Evolutionary conservation across 2,329 filamentous ascomycete species (phyloP), one percentile per base, ranked within the genome.

Genomic region (Calonectria leucothoes): DNA sequence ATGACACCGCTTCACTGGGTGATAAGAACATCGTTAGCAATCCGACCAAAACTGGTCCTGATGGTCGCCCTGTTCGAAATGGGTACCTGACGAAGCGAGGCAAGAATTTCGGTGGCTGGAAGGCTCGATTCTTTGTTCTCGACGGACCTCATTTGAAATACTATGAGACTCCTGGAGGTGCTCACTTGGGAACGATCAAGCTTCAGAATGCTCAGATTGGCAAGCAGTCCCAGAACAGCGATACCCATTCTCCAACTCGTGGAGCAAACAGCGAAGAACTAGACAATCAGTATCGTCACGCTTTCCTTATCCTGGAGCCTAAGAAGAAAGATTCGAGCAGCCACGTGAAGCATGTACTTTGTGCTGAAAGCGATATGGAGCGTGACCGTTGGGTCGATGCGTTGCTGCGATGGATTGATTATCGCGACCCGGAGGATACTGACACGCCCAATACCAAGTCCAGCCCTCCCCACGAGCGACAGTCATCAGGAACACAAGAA

Each of bases 41-140:
- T 35, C 74, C 85, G 83, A 51, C 83, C 82, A 68, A 82, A 81
- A 86, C 87, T 4, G 91, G 92, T 0, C 88, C 91, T 7, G 91
- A 93, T 78, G 91, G 92, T 4, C 91, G 92, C 63, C 92, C 93
- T 11, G 89, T 93, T 72, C 95, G 95, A 81, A 96, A 93, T 81
- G 97, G 97, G 11, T 99, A 98, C 83, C 87, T 99, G 64, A 98
- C 97, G 2, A 99, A 99, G 87, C 92, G 94, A 78, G 97, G 97
- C 63, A 99, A 99, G 88, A 98, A 98, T 81, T 99, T 99, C 85
- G 97, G 97, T 66, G 97, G 97, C 63, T 99, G 97, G 97, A 99
- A 99, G 85, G 96, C 95, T 14, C 86, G 91, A 39, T 92, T 91
- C 81, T 93, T 93, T 80, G 85, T 91, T 27, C 86, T 92, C 15